Evolutionary conservation across 768 basidiomycete species (phyloP), one percentile per base, ranked within the genome.

Genomic region (Trametes sanguinea): DNA sequence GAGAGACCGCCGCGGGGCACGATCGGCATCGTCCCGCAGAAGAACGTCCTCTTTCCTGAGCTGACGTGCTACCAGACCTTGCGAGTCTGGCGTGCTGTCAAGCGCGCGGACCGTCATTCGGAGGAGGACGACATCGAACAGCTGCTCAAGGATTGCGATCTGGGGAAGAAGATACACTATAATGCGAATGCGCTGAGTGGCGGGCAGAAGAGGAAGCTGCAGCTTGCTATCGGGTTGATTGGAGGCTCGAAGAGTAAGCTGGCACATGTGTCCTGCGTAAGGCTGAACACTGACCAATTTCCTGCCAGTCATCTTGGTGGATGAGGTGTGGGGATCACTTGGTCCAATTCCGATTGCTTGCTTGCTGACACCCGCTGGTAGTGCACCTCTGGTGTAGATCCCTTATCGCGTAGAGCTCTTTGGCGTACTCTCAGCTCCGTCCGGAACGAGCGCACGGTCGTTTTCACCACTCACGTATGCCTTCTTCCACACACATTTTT

Each of bases 331-430:
- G 46, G 7, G 22, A 22, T 22, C 22, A 22, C 22, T 22, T 22
- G 22, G 22, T 22, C 22, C 22, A 22, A 22, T 22, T 22, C 22
- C 22, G 22, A 22, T 22, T 22, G 22, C 22, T 22, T 22, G 22
- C 22, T 51, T 45, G 27, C 35, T 56, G 1, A 50, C 42, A 43
- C 14, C n/a, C 32, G 9, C 9, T 22, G n/a, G 1, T 17, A 79
- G 71, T 88, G 87, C 68, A 92, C 90, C 1, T 90, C 88, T 27
- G 91, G 91, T 2, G 87, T 94, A 10, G 91, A 94, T 70, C 91
- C 91, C 2, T 74, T 94, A 39, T 91, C 90, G 58, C 78, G 91
- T 52, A 80, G 91, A 35, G 85, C 91, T 1, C 74, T 94, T 6
- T 94, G 91, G 91, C 82, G 85, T 57, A 87, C 85, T 0, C 74